These are phyloP conservation scores for Eucalyptus marginata DNA, from an alignment of 345 rosid genomes.

Conservation along the genomic window DNA sequence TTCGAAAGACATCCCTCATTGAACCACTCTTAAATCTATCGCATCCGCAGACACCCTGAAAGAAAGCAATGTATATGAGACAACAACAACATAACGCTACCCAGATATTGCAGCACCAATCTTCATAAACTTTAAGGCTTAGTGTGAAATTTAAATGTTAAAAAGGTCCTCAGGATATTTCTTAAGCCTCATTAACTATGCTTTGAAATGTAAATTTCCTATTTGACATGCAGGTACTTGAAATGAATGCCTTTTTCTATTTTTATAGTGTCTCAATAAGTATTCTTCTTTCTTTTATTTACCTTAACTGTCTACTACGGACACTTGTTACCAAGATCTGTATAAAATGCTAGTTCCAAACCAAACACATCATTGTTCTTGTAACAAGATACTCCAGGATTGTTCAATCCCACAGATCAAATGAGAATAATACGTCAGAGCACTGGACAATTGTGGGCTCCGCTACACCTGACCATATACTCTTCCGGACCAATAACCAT, in stretches of 20 bases:
- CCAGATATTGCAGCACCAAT: not conserved
- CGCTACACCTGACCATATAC: not conserved
- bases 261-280: not conserved
- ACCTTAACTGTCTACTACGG: not conserved
- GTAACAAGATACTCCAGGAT: not conserved
- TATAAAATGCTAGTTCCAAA: not conserved
- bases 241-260: not conserved
- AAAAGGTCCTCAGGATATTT: not conserved
- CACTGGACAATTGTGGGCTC: not conserved
- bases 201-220: not conserved
- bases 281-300: not conserved
- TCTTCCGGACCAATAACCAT: not conserved
- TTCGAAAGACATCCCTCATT: constrained; percentile 50
- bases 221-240: not conserved
- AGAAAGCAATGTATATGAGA: not conserved
- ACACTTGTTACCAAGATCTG: not conserved
- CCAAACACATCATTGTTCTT: not conserved
- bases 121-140: not conserved
- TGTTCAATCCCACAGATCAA: not conserved
- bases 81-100: not conserved
- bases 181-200: not conserved
- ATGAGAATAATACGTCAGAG: not conserved
- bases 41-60: constrained; percentile 97
- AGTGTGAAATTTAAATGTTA: not conserved
- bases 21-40: constrained; percentile 72